Conservation (phyloP, 768 basidiomycete genomes). For the Vararia minispora region DNA sequence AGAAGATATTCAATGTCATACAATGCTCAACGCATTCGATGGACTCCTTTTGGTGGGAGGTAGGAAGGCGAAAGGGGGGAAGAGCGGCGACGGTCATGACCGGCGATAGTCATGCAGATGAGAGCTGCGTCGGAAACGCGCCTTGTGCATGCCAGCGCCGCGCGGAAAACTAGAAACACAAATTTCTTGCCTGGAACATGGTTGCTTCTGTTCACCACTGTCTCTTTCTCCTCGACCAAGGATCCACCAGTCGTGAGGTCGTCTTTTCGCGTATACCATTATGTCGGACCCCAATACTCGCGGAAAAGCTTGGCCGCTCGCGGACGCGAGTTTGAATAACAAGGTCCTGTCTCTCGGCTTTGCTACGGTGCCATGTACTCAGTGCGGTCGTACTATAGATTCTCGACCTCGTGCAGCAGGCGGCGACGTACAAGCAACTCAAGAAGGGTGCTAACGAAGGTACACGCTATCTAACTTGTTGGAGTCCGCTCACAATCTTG, state of each 20-base stretch:
- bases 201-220: too few relatives aligned
- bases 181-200: too few relatives aligned
- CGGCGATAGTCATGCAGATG: too few relatives aligned
- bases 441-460: slow-evolving; percentile 99
- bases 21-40: too few relatives aligned
- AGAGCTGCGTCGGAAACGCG: too few relatives aligned
- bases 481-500: background rate
- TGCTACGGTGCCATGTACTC: background rate
- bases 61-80: too few relatives aligned
- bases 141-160: too few relatives aligned
- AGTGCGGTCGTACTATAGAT: slow-evolving; percentile 40
- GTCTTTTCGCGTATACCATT: slow-evolving; percentile 19
- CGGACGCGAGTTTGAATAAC: slow-evolving; percentile 82
- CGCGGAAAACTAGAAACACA: too few relatives aligned
- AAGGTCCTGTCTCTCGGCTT: slow-evolving; percentile 38
- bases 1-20: too few relatives aligned
- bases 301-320: slow-evolving; percentile 83
- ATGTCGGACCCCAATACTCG: slow-evolving; percentile 49
- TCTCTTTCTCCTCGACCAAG: slow-evolving; percentile 47
- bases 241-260: slow-evolving; percentile 82
- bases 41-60: too few relatives aligned
- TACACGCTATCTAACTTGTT: slow-evolving; percentile 20
- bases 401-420: slow-evolving; percentile 91
- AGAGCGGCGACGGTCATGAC: too few relatives aligned
- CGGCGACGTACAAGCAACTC: slow-evolving; percentile 93